Conservation (phyloP, 1,284 basidiomycete genomes). For the Leccinum solheimii region DNA sequence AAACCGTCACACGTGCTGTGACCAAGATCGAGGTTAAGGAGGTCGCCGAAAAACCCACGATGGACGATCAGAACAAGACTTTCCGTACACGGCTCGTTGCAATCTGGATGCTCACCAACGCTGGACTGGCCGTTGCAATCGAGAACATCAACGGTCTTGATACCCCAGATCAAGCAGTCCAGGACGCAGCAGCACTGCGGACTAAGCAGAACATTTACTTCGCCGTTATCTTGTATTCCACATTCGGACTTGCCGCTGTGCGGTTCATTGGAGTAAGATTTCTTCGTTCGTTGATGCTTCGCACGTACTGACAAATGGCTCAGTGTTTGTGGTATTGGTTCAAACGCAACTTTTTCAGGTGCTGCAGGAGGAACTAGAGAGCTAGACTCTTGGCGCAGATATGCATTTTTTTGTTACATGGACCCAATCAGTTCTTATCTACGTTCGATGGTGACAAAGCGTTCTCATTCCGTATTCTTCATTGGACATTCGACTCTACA, state of each 20-base stretch:
- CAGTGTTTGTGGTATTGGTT: conserved; percentile 84
- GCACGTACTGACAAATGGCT: conserved; percentile 15
- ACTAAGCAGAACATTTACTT: conserved; percentile 80
- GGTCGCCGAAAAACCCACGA: conserved; percentile 75
- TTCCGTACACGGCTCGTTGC: conserved; percentile 90
- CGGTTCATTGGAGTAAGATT: conserved; percentile 80
- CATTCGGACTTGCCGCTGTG: conserved; percentile 79
- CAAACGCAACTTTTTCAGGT: conserved; percentile 80
- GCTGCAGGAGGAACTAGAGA: conserved; percentile 68
- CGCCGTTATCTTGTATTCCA: conserved; percentile 84
- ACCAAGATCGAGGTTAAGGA: conserved; percentile 77
- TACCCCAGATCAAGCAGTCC: conserved; percentile 40
- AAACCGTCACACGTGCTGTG: conserved; percentile 90
- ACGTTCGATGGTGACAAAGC: conserved; percentile 33
- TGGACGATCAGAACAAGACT: conserved; percentile 92
- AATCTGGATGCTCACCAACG: conserved; percentile 86
- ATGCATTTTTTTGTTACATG: conserved; percentile 25
- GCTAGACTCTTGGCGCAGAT: conserved; percentile 5
- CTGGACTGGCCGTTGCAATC: conserved; percentile 77
- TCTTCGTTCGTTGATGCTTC: conserved; percentile 1
- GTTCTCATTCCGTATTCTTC: conserved; percentile 16
- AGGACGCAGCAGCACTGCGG: conserved; percentile 50
- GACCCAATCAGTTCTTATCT: conserved; percentile 35
- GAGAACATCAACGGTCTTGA: conserved; percentile 81
- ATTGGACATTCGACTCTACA: conserved; percentile 29